These are phyloP conservation scores for Magnaporthales sp. DNA, from an alignment of 2,329 filamentous ascomycete species.

Conservation along the genomic window DNA sequence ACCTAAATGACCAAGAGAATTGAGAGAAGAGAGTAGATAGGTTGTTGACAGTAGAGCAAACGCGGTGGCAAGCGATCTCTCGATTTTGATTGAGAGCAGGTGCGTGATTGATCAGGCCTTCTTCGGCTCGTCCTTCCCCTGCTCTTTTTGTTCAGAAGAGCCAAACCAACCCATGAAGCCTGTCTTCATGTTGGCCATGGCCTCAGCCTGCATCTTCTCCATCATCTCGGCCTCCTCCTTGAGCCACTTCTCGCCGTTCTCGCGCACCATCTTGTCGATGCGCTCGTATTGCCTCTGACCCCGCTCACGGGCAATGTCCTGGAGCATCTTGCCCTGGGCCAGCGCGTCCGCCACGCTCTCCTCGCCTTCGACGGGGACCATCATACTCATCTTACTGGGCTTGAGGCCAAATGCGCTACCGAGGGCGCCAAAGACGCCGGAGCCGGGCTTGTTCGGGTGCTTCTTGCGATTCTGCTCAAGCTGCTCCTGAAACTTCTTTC, in stretches of 20 bases:
- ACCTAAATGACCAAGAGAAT: neutral
- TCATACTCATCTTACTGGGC: conserved; percentile 53
- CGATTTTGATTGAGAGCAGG: neutral
- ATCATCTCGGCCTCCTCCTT: conserved; percentile 85
- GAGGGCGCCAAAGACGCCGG: conserved; percentile 56
- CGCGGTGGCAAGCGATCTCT: neutral
- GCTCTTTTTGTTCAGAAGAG: conserved; percentile 8
- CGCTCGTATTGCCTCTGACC: conserved; percentile 85
- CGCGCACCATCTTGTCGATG: conserved; percentile 81
- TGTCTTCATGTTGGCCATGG: conserved; percentile 85
- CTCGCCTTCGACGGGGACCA: conserved; percentile 52
- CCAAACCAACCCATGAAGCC: conserved; percentile 55
- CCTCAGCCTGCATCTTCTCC: conserved; percentile 84
- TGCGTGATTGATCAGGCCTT: neutral
- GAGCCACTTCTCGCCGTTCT: conserved; percentile 88
- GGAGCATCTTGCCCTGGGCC: conserved; percentile 91
- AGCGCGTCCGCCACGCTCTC: conserved; percentile 66
- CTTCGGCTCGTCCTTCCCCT: conserved; percentile 10
- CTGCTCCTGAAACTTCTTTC: conserved; percentile 76
- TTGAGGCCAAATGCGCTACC: conserved; percentile 72
- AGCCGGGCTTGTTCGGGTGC: conserved; percentile 35
- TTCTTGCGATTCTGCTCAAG: conserved; percentile 60
- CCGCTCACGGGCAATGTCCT: conserved; percentile 86
- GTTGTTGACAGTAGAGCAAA: neutral
- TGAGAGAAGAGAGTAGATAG: neutral